A percentile compares a stretch with the other conserved stretches of the same genome.
Evolutionary conservation across 306 rosid species (phyloP).

Genomic region (Hippophae gyantsensis): DNA sequence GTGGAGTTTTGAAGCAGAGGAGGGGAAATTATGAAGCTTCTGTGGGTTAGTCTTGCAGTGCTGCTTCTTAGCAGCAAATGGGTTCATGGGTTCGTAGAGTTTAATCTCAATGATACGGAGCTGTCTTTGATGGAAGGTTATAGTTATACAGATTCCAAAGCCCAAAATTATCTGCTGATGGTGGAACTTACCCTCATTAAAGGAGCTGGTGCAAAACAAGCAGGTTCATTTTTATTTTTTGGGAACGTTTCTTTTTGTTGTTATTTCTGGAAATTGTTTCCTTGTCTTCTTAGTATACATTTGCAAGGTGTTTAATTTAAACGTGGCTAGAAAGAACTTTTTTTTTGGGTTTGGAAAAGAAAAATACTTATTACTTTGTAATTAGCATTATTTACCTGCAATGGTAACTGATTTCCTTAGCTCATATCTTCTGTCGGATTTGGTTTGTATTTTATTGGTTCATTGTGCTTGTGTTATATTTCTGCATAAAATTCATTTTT

Average conservation of each 20-base stretch:
- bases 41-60: slow-evolving; percentile 34
- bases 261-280: not conserved
- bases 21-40: slow-evolving; percentile 31
- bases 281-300: not conserved
- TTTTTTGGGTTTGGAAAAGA: not conserved
- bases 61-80: slow-evolving; percentile 32
- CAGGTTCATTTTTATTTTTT: slow-evolving; percentile 38
- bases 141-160: slow-evolving; percentile 28
- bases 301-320: slow-evolving; percentile 2
- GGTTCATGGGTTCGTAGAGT: slow-evolving; percentile 37
- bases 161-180: slow-evolving; percentile 23
- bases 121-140: slow-evolving; percentile 40
- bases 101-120: slow-evolving; percentile 52
- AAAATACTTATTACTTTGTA: not conserved
- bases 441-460: slow-evolving; percentile 1
- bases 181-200: slow-evolving; percentile 81
- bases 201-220: slow-evolving; percentile 65
- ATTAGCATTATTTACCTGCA: not conserved
- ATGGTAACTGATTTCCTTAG: not conserved
- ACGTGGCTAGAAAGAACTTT: not conserved
- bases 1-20: slow-evolving; percentile 10
- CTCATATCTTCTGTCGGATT: not conserved
- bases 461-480: slow-evolving; percentile 3
- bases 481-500: not conserved
- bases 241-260: too few species aligned